Evolutionary conservation across 352 stramenopile genomes (phyloP).

Genomic region (Phytophthora brassicae): DNA sequence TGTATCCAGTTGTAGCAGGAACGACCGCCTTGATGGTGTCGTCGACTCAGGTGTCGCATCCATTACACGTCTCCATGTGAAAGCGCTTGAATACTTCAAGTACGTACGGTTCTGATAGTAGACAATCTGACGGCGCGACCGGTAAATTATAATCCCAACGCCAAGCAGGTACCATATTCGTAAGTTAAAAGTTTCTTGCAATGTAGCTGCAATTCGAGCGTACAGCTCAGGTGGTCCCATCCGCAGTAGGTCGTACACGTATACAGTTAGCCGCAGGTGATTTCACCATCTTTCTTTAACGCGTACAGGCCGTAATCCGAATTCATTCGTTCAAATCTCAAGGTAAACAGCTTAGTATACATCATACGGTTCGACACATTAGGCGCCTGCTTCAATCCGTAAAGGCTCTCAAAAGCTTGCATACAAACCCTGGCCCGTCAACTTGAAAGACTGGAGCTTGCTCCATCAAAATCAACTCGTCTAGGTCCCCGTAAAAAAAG

Average conservation of each 20-base stretch:
- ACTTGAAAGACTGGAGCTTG: conserved; percentile 4
- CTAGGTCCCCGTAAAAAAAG: conserved; percentile 4
- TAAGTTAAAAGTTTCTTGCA: conserved; percentile 2
- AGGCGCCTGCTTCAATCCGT: conserved; percentile 9
- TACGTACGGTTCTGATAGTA: background rate
- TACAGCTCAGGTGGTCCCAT: background rate
- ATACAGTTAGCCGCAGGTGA: background rate
- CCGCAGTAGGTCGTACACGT: conserved; percentile 1
- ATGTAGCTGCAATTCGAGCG: background rate
- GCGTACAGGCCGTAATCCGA: conserved; percentile 8
- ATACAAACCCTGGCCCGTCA: background rate
- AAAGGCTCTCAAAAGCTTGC: background rate
- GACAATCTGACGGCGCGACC: background rate
- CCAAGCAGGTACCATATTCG: background rate
- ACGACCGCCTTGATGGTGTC: background rate
- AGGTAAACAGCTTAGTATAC: background rate
- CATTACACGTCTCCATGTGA: background rate
- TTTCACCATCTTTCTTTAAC: background rate
- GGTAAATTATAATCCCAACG: background rate
- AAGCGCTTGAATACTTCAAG: background rate
- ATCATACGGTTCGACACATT: background rate
- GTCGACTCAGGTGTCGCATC: background rate
- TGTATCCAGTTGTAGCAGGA: background rate
- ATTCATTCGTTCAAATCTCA: background rate
- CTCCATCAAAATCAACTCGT: conserved; percentile 9